Conservation (phyloP, 345 rosid genomes). For the Crucihimalaya himalaica region DNA sequence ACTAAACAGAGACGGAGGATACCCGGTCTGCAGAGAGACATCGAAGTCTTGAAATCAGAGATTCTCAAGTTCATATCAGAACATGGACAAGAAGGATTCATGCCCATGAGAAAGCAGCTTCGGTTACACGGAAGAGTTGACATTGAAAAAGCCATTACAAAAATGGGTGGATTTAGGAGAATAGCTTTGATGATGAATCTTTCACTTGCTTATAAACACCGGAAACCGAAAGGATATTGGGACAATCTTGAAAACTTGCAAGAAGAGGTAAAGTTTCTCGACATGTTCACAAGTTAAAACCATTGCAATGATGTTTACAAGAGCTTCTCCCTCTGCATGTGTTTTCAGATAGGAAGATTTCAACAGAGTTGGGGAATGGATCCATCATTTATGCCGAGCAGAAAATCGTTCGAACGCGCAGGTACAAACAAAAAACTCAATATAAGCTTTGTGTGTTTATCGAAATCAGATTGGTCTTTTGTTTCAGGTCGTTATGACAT, state of each 20-base stretch:
- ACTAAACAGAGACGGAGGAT: conserved; percentile 69
- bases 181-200: conserved; percentile 81
- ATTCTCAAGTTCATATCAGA: conserved; percentile 73
- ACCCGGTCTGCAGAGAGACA: conserved; percentile 84
- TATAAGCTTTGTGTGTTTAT: background rate
- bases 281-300: conserved; percentile 1
- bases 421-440: conserved; percentile 46
- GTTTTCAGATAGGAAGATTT: conserved; percentile 63
- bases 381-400: conserved; percentile 89
- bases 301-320: background rate
- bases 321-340: conserved; percentile 4
- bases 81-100: conserved; percentile 95
- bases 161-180: conserved; percentile 93
- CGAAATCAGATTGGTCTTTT: background rate
- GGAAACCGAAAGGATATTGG: conserved; percentile 98
- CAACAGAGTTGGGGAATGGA: conserved; percentile 98
- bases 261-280: conserved; percentile 66
- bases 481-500: conserved; percentile 86
- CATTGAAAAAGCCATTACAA: conserved; percentile 89
- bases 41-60: conserved; percentile 80
- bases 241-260: conserved; percentile 87
- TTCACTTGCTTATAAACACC: conserved; percentile 86
- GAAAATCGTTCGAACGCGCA: conserved; percentile 95
- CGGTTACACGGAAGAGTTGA: conserved; percentile 88
- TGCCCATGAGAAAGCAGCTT: conserved; percentile 99